Conservation (phyloP, 2,329 filamentous ascomycete genomes). For the Aspergillus melleus region DNA sequence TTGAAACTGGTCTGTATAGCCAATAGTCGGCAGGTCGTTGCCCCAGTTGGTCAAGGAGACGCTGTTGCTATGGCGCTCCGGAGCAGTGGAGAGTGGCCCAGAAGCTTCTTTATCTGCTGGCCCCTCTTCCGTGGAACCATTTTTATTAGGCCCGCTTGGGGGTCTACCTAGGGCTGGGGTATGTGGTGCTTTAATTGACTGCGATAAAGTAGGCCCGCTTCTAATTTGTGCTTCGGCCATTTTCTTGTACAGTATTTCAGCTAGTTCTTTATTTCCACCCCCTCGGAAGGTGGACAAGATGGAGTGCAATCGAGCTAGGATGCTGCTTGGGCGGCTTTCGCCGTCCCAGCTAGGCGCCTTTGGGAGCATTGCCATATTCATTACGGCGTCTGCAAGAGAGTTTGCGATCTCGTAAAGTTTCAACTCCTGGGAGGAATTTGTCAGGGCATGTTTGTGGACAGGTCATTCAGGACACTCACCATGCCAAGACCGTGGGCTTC, state of each 20-base stretch:
- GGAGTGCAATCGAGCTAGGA: conserved; percentile 21
- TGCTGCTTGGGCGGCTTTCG: conserved; percentile 22
- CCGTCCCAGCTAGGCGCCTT: conserved; percentile 13
- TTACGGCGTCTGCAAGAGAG: conserved; percentile 26
- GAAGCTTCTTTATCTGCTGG: too few species aligned
- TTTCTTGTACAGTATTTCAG: conserved; percentile 24
- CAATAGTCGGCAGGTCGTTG: too few species aligned
- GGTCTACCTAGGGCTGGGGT: background rate
- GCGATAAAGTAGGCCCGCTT: conserved; percentile 2
- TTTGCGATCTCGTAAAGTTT: conserved; percentile 29
- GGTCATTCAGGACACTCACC: conserved; percentile 8
- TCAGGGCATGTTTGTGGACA: background rate
- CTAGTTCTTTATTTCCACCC: conserved; percentile 22
- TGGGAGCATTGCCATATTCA: conserved; percentile 17
- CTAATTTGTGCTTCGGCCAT: conserved; percentile 22
- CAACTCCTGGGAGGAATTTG: conserved; percentile 21
- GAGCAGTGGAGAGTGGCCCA: too few species aligned
- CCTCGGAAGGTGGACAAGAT: conserved; percentile 24
- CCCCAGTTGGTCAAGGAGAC: too few species aligned
- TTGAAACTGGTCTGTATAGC: too few species aligned
- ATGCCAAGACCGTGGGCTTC: conserved; percentile 53
- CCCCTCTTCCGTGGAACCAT: too few species aligned
- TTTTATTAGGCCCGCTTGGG: too few species aligned
- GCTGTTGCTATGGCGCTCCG: too few species aligned
- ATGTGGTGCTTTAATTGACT: background rate